A percentile compares a stretch with the other conserved stretches of the same genome.
phyloP scores from a whole-genome alignment of 139 green algal species.

The Chlamydomonas schloesseri region DNA sequence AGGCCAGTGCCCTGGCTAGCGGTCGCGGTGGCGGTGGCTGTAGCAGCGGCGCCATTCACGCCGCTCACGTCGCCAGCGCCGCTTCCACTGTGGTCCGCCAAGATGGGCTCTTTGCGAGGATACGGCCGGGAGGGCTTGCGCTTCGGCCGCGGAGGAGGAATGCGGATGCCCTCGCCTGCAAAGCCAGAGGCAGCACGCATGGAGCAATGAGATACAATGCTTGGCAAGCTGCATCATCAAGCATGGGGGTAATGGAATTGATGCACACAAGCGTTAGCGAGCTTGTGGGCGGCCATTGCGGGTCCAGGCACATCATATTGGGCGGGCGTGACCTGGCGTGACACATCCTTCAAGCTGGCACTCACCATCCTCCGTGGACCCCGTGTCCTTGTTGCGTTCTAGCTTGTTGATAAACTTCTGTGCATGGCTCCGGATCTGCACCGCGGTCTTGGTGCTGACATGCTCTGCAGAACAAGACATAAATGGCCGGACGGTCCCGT shows the following conservation, averaged over 20 bases:
- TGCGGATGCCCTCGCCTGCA: conserved; percentile 67
- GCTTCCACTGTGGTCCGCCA: conserved; percentile 23
- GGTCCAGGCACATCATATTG: too few species aligned
- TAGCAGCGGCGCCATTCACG: conserved; percentile 16
- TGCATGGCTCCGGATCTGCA: conserved; percentile 96
- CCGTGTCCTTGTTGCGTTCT: conserved; percentile 63
- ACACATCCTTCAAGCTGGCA: too few species aligned
- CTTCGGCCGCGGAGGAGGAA: conserved; percentile 92
- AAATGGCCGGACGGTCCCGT: neutral
- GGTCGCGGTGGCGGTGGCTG: neutral
- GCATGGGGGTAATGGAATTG: too few species aligned
- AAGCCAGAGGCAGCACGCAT: neutral
- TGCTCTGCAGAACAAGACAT: conserved; percentile 74
- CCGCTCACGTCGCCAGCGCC: conserved; percentile 17
- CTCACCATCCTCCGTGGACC: conserved; percentile 33
- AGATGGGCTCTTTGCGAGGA: conserved; percentile 69
- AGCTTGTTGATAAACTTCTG: conserved; percentile 95
- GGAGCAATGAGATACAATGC: neutral
- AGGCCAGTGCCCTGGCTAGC: conserved; percentile 19
- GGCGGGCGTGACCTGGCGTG: too few species aligned
- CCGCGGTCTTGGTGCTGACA: conserved; percentile 93
- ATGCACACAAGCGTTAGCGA: too few species aligned
- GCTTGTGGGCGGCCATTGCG: too few species aligned
- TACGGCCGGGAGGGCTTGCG: conserved; percentile 85
- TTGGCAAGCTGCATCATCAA: too few species aligned